phyloP scores from a whole-genome alignment of 805 yeast genomes.

The Candida easanensis region DNA sequence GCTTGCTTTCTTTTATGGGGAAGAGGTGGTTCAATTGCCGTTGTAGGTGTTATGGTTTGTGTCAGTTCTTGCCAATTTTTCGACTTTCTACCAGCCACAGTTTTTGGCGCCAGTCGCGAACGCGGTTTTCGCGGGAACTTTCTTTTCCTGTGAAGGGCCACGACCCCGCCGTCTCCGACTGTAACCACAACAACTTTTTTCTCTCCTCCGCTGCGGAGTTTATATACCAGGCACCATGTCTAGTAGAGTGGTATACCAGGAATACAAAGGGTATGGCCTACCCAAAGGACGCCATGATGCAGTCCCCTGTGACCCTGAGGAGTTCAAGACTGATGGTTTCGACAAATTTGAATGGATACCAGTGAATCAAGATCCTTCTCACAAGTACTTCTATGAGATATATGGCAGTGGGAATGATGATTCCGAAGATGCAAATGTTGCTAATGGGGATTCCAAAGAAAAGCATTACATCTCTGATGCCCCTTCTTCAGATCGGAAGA shows the following conservation, averaged over 20 bases:
- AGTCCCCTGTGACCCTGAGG: neutral
- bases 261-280: conserved; percentile 25
- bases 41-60: neutral
- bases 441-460: neutral
- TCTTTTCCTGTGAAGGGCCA: too few species aligned
- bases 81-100: neutral
- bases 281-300: conserved; percentile 11
- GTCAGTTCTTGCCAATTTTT: neutral
- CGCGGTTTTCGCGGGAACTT: too few species aligned
- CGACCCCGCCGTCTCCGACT: too few species aligned
- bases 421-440: neutral
- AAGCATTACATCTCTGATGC: neutral
- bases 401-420: too few species aligned
- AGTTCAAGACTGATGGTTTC: conserved; percentile 35
- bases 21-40: too few species aligned
- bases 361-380: neutral
- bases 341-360: conserved; percentile 38
- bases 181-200: neutral
- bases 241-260: conserved; percentile 17
- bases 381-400: neutral
- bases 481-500: conserved; percentile 3
- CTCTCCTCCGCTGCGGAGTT: too few species aligned
- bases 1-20: too few species aligned
- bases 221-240: too few species aligned
- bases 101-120: too few species aligned